Base-by-base conservation (phyloP, 495 filamentous ascomycete species). In the Acidiella bohemica region DNA sequence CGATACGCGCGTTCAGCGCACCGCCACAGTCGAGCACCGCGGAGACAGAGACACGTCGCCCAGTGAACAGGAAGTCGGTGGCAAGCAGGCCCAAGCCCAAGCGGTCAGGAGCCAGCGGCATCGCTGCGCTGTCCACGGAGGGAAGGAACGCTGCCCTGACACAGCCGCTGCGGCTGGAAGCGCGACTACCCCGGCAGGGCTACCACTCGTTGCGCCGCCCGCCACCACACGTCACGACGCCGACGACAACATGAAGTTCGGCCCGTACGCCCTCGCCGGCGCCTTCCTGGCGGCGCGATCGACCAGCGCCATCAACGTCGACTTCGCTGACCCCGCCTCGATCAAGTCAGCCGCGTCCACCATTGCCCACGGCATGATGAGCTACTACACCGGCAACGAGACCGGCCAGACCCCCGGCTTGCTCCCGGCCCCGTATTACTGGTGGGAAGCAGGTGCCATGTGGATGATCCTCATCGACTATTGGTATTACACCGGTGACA, bases 401-500 rank as follows among this genome's bases (percentile, higher is more conserved):
- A 59, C 60, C 5, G 65, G 65, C 22, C 59, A 63, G 20, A 56
- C 65, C 5, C 59, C 56, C 5, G 59, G 61, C 22, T 54, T 61
- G 42, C 43, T 64, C 14, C 57, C 57, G 1, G 42, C 40, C 8
- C 60, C 60, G 22, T 65, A 65, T 49, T 65, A 62, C 54, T 63
- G 60, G 61, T 71, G 67, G 59, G 62, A 70, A 44, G 63, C 59
- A 16, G 66, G 65, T 4, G 63, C 60, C 41, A 64, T 73, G 32
- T 72, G 69, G 35, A 55, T 65, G 23, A 53, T 61, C 8, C 48
- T 73, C 28, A 54, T 72, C 4, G 59, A 68, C 32, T 75, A 71
- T 57, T 71, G 63, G 62, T 64, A 70, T 32, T 77, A 67, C 54
- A 75, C 68, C 5, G 68, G 65, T 35, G 72, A 76, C 48, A 45